Base-by-base conservation (phyloP, 192 early-diverging fungal species). In the Umbelopsis sp. region DNA sequence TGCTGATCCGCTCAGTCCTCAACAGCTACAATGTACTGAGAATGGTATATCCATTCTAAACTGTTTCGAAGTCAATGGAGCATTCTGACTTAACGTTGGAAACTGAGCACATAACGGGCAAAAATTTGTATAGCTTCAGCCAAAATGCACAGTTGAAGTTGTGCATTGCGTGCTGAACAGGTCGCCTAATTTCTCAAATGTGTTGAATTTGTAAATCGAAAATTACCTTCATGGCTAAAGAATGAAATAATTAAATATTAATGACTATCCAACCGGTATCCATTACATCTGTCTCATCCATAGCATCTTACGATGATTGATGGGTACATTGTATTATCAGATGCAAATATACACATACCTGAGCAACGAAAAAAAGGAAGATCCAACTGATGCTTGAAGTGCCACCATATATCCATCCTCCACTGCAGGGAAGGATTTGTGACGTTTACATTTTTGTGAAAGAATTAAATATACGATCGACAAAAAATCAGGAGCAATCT, bases 321-420 rank as follows among this genome's bases (percentile, higher is more conserved):
- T 61, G 15, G 5, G 33, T 4, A 4, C 27, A 16, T 30, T 2
- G 7, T 12, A 16, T 12, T 16, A 16, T 35, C 18, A 61, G 37
- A 41, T 41, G 16, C 13, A 4, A 35, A 35, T 35, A 16, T 25
- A 61, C 33, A 61, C 55, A n/a, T 30, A 61, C 55, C 55, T 61
- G 18, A 61, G 55, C 55, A 61, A 61, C 55, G 55, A 61, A 61
- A 61, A 61, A 61, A 61, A 61, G 55, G 55, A 35, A 61, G 55
- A 61, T 61, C 30, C 55, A 61, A 16, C 37, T 41, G 37, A 41
- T 41, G 37, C 37, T 10, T 41, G 37, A 41, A 41, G 37, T 41
- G 37, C 37, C 37, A 41, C 10, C 37, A 1, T 41, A 41, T 41
- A 41, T 41, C 37, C 37, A 6, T 41, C 37, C 37, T 10, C 37